A percentile compares a stretch with the other conserved stretches of the same genome.
Conservation (phyloP, 179 eudicot species). For the Corrigiola litoralis region DNA sequence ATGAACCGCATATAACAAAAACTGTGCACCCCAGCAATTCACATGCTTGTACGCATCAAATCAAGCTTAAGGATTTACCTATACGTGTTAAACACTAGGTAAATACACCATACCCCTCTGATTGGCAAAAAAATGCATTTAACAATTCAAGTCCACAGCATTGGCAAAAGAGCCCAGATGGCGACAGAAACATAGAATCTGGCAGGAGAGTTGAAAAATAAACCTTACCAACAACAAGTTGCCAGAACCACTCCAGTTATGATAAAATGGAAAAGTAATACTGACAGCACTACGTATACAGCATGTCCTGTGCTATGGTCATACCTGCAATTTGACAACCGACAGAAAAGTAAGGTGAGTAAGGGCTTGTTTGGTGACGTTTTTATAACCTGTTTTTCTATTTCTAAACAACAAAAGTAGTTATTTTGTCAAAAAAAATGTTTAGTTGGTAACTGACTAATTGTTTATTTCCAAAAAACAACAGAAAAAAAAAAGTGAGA, state of each 20-base stretch:
- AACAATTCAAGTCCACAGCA: neutral
- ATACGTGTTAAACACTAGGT: too few relatives aligned
- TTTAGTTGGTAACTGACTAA: too few relatives aligned
- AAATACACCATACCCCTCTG: conserved; percentile 1
- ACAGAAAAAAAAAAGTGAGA: too few relatives aligned
- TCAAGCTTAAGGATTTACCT: too few relatives aligned
- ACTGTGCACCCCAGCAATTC: neutral
- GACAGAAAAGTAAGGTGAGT: conserved; percentile 7
- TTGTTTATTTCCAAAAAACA: too few relatives aligned
- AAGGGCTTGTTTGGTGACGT: too few relatives aligned
- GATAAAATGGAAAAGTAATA: conserved; percentile 68
- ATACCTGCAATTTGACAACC: conserved; percentile 56
- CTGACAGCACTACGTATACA: conserved; percentile 70
- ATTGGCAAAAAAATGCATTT: neutral
- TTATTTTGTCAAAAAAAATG: too few relatives aligned
- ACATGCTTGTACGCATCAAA: neutral
- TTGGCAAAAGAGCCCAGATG: neutral
- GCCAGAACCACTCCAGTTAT: conserved; percentile 69
- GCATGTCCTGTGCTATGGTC: conserved; percentile 89
- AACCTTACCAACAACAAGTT: conserved; percentile 78
- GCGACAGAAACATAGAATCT: neutral
- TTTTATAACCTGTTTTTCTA: too few relatives aligned
- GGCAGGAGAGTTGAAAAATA: neutral
- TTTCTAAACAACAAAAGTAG: too few relatives aligned
- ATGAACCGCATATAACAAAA: neutral